Conservation (phyloP, 352 stramenopile genomes). For the Phytophthora sansomeana region DNA sequence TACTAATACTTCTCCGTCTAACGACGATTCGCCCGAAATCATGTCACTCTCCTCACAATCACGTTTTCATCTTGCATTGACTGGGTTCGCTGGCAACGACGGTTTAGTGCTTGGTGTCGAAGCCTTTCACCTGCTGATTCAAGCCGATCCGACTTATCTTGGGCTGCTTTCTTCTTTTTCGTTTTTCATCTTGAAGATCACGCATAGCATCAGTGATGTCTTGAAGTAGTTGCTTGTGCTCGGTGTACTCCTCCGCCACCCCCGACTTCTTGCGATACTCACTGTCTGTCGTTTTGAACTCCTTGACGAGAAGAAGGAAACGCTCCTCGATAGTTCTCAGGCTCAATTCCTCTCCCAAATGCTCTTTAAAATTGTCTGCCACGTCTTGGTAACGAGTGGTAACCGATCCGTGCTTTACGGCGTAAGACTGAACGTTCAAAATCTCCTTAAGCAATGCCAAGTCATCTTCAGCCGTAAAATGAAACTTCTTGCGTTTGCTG, state of each 20-base stretch:
- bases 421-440: conserved; percentile 3
- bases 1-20: no score
- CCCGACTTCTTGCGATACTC: conserved; percentile 13
- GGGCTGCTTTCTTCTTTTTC: background rate
- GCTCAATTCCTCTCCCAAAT: conserved; percentile 1
- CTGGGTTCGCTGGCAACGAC: no score
- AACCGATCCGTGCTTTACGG: conserved; percentile 3
- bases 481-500: background rate
- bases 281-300: conserved; percentile 6
- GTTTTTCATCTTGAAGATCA: background rate
- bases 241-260: conserved; percentile 10
- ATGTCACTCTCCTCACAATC: no score
- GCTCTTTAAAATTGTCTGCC: conserved; percentile 9
- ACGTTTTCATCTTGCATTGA: no score
- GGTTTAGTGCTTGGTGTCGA: conserved; percentile 5
- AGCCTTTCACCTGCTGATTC: conserved; percentile 1
- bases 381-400: no score
- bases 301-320: conserved; percentile 8
- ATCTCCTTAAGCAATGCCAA: conserved; percentile 8
- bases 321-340: conserved; percentile 8
- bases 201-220: background rate
- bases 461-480: conserved; percentile 4
- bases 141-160: no score
- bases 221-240: conserved; percentile 10
- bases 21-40: no score